These are phyloP conservation scores for Zygoascus tannicola DNA, from an alignment of 805 yeast species.

Conservation along the genomic window DNA sequence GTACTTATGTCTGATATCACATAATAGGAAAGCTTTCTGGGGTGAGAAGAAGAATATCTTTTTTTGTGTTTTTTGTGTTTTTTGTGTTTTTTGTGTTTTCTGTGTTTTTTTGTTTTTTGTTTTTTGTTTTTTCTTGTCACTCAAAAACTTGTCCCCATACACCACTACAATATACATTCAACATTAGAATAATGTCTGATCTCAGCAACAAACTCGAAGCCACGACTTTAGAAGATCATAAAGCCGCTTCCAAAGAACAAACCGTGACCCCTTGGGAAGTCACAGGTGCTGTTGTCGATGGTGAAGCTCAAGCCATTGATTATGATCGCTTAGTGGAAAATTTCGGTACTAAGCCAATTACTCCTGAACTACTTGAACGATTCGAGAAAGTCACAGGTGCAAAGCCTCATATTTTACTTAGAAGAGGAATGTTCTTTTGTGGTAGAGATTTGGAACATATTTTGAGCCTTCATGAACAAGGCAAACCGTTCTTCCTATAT, in stretches of 20 bases:
- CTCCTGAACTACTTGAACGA: conserved; percentile 60
- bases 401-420: conserved; percentile 81
- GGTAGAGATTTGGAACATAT: conserved; percentile 62
- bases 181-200: too few species aligned
- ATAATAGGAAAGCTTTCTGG: too few species aligned
- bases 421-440: conserved; percentile 86
- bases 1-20: too few species aligned
- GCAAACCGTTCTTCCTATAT: conserved; percentile 88
- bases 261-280: conserved; percentile 96
- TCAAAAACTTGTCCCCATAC: too few species aligned
- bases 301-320: conserved; percentile 82
- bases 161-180: too few species aligned
- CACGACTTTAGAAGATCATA: conserved; percentile 3
- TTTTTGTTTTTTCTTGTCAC: too few species aligned
- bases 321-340: conserved; percentile 78
- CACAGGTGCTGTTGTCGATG: conserved; percentile 95
- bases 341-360: conserved; percentile 76
- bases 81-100: too few species aligned
- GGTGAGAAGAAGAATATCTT: too few species aligned
- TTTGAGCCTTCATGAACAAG: conserved; percentile 83
- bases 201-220: conserved; percentile 17
- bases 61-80: too few species aligned
- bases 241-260: conserved; percentile 30
- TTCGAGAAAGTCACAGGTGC: conserved; percentile 80
- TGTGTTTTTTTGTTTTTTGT: too few species aligned